phyloP scores from a whole-genome alignment of 176 grass and related monocot genomes.

The Raddia distichophylla region DNA sequence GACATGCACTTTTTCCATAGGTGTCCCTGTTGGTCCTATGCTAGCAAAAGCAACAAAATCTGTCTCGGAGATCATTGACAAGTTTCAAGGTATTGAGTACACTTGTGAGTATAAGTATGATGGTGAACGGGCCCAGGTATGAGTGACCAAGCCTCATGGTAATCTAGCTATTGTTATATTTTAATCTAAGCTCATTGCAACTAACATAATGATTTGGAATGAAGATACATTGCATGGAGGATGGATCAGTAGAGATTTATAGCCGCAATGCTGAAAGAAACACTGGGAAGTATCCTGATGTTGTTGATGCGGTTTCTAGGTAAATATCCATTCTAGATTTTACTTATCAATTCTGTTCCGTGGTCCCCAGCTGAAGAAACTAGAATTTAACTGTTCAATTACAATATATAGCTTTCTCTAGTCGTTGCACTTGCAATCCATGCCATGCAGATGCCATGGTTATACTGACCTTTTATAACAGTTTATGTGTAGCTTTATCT shows the following conservation, averaged over 20 bases:
- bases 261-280: conserved; percentile 97
- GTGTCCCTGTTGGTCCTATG: conserved; percentile 98
- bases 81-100: conserved; percentile 95
- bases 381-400: no score
- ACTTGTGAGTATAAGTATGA: conserved; percentile 99
- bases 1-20: conserved; percentile 94
- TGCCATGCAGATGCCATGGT: neutral
- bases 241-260: conserved; percentile 95
- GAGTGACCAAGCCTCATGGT: conserved; percentile 5
- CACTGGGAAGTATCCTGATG: conserved; percentile 98
- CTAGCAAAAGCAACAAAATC: conserved; percentile 99
- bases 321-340: conserved; percentile 27
- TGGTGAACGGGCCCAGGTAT: conserved; percentile 98
- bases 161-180: conserved; percentile 24
- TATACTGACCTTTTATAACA: neutral
- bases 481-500: neutral
- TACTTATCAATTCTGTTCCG: neutral
- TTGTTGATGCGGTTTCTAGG: conserved; percentile 85
- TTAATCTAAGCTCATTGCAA: conserved; percentile 25
- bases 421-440: neutral
- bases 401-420: no score
- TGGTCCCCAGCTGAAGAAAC: neutral
- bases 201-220: conserved; percentile 43
- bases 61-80: conserved; percentile 97
- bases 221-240: conserved; percentile 99